These are phyloP conservation scores for Tulasnella sp. DNA, from an alignment of 768 basidiomycete genomes.

Conservation along the genomic window DNA sequence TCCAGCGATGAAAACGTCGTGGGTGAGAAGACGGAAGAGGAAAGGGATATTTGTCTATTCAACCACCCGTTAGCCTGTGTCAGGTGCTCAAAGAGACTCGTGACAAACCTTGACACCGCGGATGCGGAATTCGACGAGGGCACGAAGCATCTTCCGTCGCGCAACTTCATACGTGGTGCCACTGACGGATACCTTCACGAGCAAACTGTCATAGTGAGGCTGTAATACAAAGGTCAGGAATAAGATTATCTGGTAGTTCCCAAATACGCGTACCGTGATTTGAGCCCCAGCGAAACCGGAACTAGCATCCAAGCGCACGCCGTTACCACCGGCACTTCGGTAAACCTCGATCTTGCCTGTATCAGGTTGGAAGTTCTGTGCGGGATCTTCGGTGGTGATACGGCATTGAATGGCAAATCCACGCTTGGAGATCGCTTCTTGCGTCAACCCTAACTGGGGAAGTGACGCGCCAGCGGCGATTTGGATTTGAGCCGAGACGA, in stretches of 20 bases:
- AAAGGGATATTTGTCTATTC: slow-evolving; percentile 94
- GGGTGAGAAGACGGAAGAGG: slow-evolving; percentile 93
- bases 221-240: slow-evolving; percentile 25
- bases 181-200: slow-evolving; percentile 91
- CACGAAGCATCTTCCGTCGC: slow-evolving; percentile 96
- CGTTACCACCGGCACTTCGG: slow-evolving; percentile 96
- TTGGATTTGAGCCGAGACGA: slow-evolving; percentile 98
- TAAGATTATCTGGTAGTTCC: background rate
- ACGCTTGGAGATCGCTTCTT: slow-evolving; percentile 89
- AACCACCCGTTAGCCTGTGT: background rate
- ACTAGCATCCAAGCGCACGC: slow-evolving; percentile 90
- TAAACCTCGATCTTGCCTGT: slow-evolving; percentile 99
- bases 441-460: slow-evolving; percentile 86
- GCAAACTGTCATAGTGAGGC: slow-evolving; percentile 96
- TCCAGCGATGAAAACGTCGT: slow-evolving; percentile 89
- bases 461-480: slow-evolving; percentile 98
- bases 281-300: slow-evolving; percentile 98
- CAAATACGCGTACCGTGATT: slow-evolving; percentile 61
- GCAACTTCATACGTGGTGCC: slow-evolving; percentile 99
- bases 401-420: slow-evolving; percentile 98
- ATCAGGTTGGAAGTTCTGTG: slow-evolving; percentile 89
- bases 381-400: slow-evolving; percentile 94
- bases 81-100: background rate
- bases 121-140: slow-evolving; percentile 99
- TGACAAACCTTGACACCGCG: slow-evolving; percentile 79